Evolutionary conservation across 106 monocot species (phyloP), one percentile per base, ranked within the genome.

Genomic region (Cymbidium sinense): DNA sequence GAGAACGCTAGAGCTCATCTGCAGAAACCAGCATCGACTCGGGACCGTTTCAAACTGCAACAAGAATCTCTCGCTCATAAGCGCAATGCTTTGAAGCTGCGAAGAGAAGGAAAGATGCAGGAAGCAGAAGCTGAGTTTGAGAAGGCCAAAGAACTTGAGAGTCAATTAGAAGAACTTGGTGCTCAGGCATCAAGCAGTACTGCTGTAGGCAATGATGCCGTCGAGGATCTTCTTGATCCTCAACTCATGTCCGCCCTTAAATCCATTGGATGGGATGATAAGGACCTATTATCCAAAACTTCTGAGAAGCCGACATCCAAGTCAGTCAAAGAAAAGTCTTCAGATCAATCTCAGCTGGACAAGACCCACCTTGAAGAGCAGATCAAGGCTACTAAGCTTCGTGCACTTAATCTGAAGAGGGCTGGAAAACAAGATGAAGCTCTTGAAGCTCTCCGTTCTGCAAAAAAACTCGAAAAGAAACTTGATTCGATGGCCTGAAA

Each of bases 21-120:
- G 73, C 84, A 80, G 20, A 96, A 94, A 76, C 87, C 90, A 28
- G 12, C 85, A 39, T 85, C 99, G 5, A 70, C 86, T 35, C 85
- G 89, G 23, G 99, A 99, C 34, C 85, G 92, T 31, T 88, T 99
- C 61, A 99, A 89, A 64, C 71, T 99, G 55, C 99, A 95, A 80
- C 99, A 91, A 75, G 89, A 99, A 77, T 92, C 92, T 13, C 95
- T 99, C 47, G 55, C 94, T 80, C 92, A 95, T 81, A 99, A 99
- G 70, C 88, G 99, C 27, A 88, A 87, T 54, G 95, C 99, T 33
- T 77, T 95, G 34, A 99, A 87, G 84, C 88, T 99, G 50, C 79
- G 94, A 34, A 92, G 99, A 84, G 99, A 93, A 76, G 99, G 99
- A 50, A 95, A 87, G 86, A 87, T 88, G 0, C 88, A 85, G 27